These are phyloP conservation scores for Bothriochloa decipiens DNA, from an alignment of 176 grass and related monocot genomes.

Conservation along the genomic window DNA sequence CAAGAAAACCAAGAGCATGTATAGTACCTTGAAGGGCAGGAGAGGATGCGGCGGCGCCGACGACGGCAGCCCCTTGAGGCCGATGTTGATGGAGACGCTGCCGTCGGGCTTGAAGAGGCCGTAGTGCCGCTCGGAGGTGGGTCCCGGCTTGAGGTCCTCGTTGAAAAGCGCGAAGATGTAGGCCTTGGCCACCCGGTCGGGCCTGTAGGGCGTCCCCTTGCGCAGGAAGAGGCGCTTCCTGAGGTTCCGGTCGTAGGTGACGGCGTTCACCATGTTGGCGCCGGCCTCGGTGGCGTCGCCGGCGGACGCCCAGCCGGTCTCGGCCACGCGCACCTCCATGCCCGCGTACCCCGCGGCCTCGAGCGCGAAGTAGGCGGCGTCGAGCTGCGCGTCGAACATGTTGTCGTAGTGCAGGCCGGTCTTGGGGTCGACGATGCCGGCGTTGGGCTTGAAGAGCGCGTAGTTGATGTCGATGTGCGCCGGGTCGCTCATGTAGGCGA, in stretches of 20 bases:
- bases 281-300: constrained; percentile 72
- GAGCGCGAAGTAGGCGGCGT: constrained; percentile 85
- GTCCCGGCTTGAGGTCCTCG: constrained; percentile 72
- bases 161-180: constrained; percentile 98
- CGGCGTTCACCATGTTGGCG: constrained; percentile 57
- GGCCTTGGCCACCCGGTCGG: constrained; percentile 53
- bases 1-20: not conserved
- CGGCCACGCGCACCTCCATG: constrained; percentile 84
- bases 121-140: constrained; percentile 70
- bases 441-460: constrained; percentile 78
- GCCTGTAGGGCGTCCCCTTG: constrained; percentile 82
- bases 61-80: constrained; percentile 63
- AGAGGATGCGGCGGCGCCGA: constrained; percentile 40
- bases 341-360: constrained; percentile 61
- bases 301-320: constrained; percentile 82
- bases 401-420: constrained; percentile 81
- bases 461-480: constrained; percentile 84
- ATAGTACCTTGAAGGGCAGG: constrained; percentile 38
- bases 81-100: constrained; percentile 75
- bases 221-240: constrained; percentile 65
- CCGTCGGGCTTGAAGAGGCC: constrained; percentile 87
- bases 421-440: constrained; percentile 72
- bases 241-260: constrained; percentile 73
- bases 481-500: constrained; percentile 87
- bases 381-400: constrained; percentile 97